Conservation (phyloP, 768 basidiomycete species). For the Tremella mesenterica region DNA sequence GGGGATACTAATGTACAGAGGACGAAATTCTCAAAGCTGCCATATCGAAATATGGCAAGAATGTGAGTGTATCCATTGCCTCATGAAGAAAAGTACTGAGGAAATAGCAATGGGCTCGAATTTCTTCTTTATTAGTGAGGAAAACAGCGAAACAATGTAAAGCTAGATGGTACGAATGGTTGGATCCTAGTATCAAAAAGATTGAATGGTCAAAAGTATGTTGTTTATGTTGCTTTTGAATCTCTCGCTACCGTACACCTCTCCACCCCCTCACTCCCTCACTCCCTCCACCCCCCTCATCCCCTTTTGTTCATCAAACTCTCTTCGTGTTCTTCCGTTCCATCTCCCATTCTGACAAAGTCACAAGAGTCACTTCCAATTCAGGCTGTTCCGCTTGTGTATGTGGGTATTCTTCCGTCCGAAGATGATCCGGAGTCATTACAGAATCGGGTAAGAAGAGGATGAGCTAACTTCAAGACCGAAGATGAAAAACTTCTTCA, state of each 20-base stretch:
- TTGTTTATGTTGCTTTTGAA: constrained; percentile 5
- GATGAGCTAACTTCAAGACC: constrained; percentile 51
- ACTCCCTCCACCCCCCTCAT: no score
- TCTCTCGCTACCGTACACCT: no score
- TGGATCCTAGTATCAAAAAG: constrained; percentile 98
- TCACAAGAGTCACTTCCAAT: no score
- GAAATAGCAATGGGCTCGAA: constrained; percentile 67
- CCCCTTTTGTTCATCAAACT: no score
- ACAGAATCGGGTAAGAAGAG: not conserved
- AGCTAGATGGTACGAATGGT: constrained; percentile 88
- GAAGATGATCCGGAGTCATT: no score
- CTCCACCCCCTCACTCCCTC: no score
- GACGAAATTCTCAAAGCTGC: constrained; percentile 99
- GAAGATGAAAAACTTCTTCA: constrained; percentile 98
- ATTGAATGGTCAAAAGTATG: constrained; percentile 97
- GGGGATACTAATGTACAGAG: constrained; percentile 18
- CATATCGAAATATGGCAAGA: constrained; percentile 53
- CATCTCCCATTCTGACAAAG: no score
- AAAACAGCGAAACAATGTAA: constrained; percentile 99
- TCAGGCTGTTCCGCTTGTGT: no score
- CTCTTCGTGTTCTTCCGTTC: no score
- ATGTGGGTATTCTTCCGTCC: no score
- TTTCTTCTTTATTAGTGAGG: constrained; percentile 90
- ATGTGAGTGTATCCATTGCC: constrained; percentile 26
- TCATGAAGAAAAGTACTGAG: not conserved